Evolutionary conservation across 2,329 filamentous ascomycete genomes (phyloP).

Genomic region (Neopestalotiopsis clavispora): DNA sequence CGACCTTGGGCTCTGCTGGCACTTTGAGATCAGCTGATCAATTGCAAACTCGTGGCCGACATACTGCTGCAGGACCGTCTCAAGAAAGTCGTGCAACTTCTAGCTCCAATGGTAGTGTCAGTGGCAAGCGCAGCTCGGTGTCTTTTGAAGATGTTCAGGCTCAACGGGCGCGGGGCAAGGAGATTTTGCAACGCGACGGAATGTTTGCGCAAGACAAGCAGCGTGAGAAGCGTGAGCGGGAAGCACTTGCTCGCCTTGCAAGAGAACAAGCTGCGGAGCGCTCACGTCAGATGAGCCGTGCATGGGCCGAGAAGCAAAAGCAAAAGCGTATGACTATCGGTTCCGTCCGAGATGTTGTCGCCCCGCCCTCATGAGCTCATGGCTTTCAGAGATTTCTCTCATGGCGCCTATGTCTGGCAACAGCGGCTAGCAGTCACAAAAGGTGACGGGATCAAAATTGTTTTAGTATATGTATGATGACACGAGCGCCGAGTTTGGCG

Average conservation of each 20-base stretch:
- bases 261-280: constrained; percentile 66
- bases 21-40: constrained; percentile 36
- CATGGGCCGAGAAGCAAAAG: constrained; percentile 66
- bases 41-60: constrained; percentile 32
- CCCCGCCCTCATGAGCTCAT: constrained; percentile 10
- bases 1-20: constrained; percentile 32
- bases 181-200: constrained; percentile 60
- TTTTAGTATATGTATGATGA: constrained; percentile 23
- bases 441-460: constrained; percentile 24
- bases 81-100: constrained; percentile 46
- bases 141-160: constrained; percentile 56
- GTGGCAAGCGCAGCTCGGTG: constrained; percentile 51
- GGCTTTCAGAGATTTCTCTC: neutral
- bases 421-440: neutral
- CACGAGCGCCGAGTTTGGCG: constrained; percentile 26
- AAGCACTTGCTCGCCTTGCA: constrained; percentile 57
- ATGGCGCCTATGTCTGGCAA: neutral
- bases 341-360: constrained; percentile 29
- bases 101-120: constrained; percentile 48
- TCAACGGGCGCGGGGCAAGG: constrained; percentile 57
- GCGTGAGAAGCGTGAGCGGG: constrained; percentile 58
- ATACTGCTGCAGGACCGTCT: constrained; percentile 22
- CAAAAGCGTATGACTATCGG: constrained; percentile 40
- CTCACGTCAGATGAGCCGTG: constrained; percentile 61
- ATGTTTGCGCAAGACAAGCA: constrained; percentile 51